Percentiles rank a stretch among this genome's conserved stretches.
Conservation (phyloP, 2,329 filamentous ascomycete genomes). For the Coniochaeta ligniaria region DNA sequence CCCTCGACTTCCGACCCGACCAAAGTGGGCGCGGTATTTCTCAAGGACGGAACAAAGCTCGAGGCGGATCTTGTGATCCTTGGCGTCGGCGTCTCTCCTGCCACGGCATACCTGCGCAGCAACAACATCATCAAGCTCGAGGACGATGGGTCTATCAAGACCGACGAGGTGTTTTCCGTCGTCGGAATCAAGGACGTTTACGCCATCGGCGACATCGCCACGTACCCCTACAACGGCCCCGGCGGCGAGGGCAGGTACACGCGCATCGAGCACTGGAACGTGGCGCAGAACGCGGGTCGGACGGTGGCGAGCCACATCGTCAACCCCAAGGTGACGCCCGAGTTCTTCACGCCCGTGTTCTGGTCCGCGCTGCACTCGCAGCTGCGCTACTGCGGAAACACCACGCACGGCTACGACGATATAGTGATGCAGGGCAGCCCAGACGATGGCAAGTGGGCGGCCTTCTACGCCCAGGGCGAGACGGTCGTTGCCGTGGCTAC, state of each 20-base stretch:
- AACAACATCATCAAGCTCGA: slow-evolving; percentile 66
- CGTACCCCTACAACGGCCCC: slow-evolving; percentile 88
- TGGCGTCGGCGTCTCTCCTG: slow-evolving; percentile 80
- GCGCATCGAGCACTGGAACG: slow-evolving; percentile 98
- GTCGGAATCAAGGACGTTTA: slow-evolving; percentile 75
- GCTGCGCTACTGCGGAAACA: slow-evolving; percentile 89
- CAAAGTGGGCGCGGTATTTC: slow-evolving; percentile 70
- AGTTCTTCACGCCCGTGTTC: slow-evolving; percentile 86
- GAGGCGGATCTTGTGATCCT: slow-evolving; percentile 87
- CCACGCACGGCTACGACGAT: slow-evolving; percentile 75
- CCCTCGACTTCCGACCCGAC: slow-evolving; percentile 59
- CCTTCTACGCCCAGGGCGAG: slow-evolving; percentile 83
- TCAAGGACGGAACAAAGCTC: slow-evolving; percentile 80
- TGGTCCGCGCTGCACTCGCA: slow-evolving; percentile 92
- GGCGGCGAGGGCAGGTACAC: slow-evolving; percentile 66
- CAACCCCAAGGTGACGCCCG: slow-evolving; percentile 51
- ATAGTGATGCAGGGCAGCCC: slow-evolving; percentile 71
- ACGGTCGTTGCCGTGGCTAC: slow-evolving; percentile 83
- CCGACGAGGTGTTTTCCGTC: slow-evolving; percentile 74
- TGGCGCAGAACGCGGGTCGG: slow-evolving; percentile 88
- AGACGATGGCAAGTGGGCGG: slow-evolving; percentile 74
- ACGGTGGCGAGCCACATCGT: slow-evolving; percentile 72
- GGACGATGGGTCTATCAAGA: slow-evolving; percentile 77
- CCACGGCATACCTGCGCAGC: slow-evolving; percentile 72
- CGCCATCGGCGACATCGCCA: slow-evolving; percentile 91